These are phyloP conservation scores for Argentina anserina DNA, from an alignment of 306 rosid genomes.

Conservation along the genomic window DNA sequence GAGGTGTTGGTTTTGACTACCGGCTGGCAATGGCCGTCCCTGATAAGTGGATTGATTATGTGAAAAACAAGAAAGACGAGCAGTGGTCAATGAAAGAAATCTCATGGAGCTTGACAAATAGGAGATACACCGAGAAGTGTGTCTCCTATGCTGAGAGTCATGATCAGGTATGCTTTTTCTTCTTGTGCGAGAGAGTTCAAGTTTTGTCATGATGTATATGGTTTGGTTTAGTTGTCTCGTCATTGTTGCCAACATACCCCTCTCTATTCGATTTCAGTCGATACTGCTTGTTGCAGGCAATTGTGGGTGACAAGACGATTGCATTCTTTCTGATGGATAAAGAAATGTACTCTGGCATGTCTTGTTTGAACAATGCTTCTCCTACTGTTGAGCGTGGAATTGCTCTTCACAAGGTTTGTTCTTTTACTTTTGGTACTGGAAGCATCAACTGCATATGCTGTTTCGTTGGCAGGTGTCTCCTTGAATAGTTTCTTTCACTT, in stretches of 20 bases:
- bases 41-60: constrained; percentile 87
- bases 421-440: constrained; percentile 9
- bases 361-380: constrained; percentile 71
- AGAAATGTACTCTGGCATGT: constrained; percentile 97
- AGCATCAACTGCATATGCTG: background rate
- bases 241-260: background rate
- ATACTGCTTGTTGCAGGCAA: constrained; percentile 53
- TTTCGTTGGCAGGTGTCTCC: background rate
- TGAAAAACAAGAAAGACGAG: constrained; percentile 74
- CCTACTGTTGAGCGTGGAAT: constrained; percentile 79
- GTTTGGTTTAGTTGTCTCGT: background rate
- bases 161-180: constrained; percentile 65
- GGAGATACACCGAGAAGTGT: constrained; percentile 93
- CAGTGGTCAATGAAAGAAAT: constrained; percentile 90
- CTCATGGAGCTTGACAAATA: constrained; percentile 68
- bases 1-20: constrained; percentile 86
- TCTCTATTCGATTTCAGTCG: background rate
- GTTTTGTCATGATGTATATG: constrained; percentile 8
- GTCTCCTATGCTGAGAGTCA: constrained; percentile 95
- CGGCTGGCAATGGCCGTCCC: constrained; percentile 94
- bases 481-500: background rate
- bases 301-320: constrained; percentile 92
- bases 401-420: constrained; percentile 86
- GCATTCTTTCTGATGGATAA: constrained; percentile 77
- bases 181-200: constrained; percentile 9